Percentiles rank a stretch among this genome's conserved stretches.
phyloP scores from a whole-genome alignment of 2,329 filamentous ascomycete species.

The Nemania abortiva region DNA sequence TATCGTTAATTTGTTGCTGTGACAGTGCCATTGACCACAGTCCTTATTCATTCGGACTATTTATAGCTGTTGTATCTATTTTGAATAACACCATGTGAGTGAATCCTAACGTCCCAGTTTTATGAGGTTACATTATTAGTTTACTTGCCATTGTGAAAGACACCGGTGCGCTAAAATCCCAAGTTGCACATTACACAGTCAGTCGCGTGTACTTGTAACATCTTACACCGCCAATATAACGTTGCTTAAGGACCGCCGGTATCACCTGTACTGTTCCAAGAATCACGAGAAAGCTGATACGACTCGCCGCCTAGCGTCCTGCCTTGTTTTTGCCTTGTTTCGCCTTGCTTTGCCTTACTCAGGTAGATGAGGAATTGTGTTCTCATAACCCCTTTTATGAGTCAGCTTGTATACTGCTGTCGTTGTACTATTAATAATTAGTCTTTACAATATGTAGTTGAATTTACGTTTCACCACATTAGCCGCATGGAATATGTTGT shows the following conservation, averaged over 20 bases:
- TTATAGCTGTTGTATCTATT: neutral
- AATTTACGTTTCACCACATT: slow-evolving; percentile 2
- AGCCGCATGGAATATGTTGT: neutral
- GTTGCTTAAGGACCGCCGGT: neutral
- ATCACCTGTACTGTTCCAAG: neutral
- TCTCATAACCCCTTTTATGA: neutral
- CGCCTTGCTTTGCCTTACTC: neutral
- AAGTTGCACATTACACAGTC: neutral
- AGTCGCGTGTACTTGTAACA: neutral
- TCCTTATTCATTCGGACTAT: neutral
- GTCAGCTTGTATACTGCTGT: neutral
- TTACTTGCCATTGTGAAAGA: neutral
- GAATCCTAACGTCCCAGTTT: neutral
- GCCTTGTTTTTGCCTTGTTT: neutral
- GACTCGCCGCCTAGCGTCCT: neutral
- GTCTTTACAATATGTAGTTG: neutral
- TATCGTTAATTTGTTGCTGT: slow-evolving; percentile 14
- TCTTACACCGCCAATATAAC: neutral
- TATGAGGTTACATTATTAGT: neutral
- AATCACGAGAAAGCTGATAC: neutral
- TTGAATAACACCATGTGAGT: neutral
- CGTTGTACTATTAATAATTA: neutral
- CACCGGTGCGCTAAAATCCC: neutral
- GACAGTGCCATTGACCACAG: neutral
- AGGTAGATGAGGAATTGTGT: neutral